phyloP scores from a whole-genome alignment of 2,329 filamentous ascomycete genomes.

The Pestalotiopsis sp. region DNA sequence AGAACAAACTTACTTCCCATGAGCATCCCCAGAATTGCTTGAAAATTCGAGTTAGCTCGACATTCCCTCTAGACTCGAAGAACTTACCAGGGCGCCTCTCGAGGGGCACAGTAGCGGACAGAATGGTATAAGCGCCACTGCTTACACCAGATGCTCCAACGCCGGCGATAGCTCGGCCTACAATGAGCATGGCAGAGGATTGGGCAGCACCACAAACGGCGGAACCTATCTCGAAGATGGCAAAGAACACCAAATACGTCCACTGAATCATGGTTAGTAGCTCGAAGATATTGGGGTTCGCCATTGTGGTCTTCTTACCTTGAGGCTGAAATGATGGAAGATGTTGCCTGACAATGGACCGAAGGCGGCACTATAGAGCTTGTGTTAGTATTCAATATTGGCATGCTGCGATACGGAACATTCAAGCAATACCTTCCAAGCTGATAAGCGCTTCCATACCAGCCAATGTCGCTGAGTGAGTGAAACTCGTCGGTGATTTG shows the following conservation, averaged over 20 bases:
- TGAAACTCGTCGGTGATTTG: background rate
- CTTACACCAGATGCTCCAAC: conserved; percentile 10
- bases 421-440: background rate
- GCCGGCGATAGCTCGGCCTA: conserved; percentile 17
- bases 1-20: background rate
- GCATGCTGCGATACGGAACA: background rate
- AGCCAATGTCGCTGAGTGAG: background rate
- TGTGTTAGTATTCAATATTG: background rate
- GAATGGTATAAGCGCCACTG: conserved; percentile 15
- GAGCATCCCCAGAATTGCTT: background rate
- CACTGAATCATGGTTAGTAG: background rate
- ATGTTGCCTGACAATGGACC: background rate
- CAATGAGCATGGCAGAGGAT: conserved; percentile 15
- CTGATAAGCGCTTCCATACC: background rate
- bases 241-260: background rate
- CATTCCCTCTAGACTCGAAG: background rate
- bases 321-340: background rate
- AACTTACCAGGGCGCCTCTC: conserved; percentile 10
- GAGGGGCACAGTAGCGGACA: conserved; percentile 15
- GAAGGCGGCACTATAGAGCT: background rate
- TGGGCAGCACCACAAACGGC: conserved; percentile 14
- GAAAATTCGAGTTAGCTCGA: background rate
- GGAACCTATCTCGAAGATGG: background rate
- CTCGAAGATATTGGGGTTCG: background rate
- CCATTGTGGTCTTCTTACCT: background rate